Conservation (phyloP, 179 eudicot species). For the Pouteria campechiana region DNA sequence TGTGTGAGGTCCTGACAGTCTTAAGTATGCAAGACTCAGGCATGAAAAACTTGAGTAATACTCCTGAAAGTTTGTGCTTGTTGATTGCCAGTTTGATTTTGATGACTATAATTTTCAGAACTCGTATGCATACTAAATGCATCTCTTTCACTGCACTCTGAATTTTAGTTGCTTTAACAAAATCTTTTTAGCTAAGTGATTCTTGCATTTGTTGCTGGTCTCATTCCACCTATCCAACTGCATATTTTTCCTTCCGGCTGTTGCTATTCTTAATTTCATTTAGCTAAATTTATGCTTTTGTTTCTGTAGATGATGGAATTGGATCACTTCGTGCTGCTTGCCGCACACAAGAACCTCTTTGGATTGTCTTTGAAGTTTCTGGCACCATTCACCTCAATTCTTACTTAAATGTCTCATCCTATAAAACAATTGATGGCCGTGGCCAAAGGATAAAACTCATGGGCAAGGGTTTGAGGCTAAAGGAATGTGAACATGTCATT, state of each 20-base stretch:
- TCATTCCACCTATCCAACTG: neutral
- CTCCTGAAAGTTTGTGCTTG: too few relatives aligned
- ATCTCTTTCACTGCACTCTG: too few relatives aligned
- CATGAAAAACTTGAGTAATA: too few relatives aligned
- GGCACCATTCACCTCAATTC: slow-evolving; percentile 65
- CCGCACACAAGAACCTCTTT: slow-evolving; percentile 62
- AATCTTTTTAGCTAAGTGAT: too few relatives aligned
- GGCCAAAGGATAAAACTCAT: slow-evolving; percentile 68
- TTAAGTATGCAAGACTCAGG: too few relatives aligned
- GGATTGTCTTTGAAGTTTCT: slow-evolving; percentile 79
- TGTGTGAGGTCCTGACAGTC: too few relatives aligned
- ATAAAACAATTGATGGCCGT: slow-evolving; percentile 82
- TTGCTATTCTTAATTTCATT: neutral
- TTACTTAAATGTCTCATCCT: slow-evolving; percentile 55
- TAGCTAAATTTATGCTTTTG: neutral
- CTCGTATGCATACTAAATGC: too few relatives aligned
- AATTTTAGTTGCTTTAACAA: too few relatives aligned
- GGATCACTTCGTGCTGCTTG: slow-evolving; percentile 89
- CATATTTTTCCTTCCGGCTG: neutral
- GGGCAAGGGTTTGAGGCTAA: slow-evolving; percentile 72
- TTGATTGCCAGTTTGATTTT: too few relatives aligned
- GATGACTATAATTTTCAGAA: too few relatives aligned
- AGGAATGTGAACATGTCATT: slow-evolving; percentile 85
- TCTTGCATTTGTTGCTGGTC: neutral
- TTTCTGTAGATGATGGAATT: slow-evolving; percentile 65